These are phyloP conservation scores for Mycena venus DNA, from an alignment of 768 basidiomycete species.

Conservation along the genomic window DNA sequence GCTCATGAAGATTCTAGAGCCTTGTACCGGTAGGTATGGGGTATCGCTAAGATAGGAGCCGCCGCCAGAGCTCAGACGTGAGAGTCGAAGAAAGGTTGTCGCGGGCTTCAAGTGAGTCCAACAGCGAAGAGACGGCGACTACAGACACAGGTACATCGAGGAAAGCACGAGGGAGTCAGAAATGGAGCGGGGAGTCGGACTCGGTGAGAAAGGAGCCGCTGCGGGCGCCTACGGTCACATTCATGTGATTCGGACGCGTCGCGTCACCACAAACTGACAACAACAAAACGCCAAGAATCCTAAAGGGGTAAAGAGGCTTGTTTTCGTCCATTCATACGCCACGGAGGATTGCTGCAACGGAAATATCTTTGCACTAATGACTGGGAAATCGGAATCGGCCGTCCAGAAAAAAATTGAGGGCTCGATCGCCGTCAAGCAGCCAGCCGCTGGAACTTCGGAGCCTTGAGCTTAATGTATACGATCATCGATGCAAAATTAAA, in stretches of 20 bases:
- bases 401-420: not conserved
- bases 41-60: too few relatives aligned
- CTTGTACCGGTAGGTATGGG: too few relatives aligned
- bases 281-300: too few relatives aligned
- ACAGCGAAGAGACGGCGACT: too few relatives aligned
- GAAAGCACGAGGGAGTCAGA: not conserved
- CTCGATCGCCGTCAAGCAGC: not conserved
- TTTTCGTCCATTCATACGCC: not conserved
- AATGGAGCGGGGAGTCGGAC: not conserved
- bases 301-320: not conserved
- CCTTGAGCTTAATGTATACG: not conserved
- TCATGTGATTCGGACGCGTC: conserved; percentile 8
- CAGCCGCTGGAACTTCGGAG: not conserved
- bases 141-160: not conserved
- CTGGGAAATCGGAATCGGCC: too few relatives aligned
- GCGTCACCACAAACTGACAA: not conserved
- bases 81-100: too few relatives aligned
- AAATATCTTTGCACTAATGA: too few relatives aligned
- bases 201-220: not conserved
- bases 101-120: too few relatives aligned
- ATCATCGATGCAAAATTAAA: not conserved
- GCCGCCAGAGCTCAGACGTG: too few relatives aligned
- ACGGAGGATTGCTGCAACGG: too few relatives aligned
- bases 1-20: not conserved
- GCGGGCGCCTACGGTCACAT: not conserved